Evolutionary conservation across 2,329 filamentous ascomycete genomes (phyloP), one percentile per base, ranked within the genome.

Genomic region (Fusarium oligoseptatum): DNA sequence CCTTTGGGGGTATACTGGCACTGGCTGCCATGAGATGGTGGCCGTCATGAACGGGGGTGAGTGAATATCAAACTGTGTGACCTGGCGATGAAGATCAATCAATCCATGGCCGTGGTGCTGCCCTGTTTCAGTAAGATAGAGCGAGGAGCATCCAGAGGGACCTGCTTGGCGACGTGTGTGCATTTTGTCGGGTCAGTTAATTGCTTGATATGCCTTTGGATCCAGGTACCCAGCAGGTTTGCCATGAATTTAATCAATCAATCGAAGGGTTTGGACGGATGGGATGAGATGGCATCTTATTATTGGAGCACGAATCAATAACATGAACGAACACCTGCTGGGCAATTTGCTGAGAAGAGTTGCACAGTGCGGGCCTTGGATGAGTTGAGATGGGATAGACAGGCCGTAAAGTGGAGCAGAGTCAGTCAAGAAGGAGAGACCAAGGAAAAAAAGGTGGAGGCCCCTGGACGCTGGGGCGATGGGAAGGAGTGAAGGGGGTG

Each of bases 81-180:
- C 69, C n/a, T 60, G 22, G 45, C 39, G 48, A 70, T 73, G 72
- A 73, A 74, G 72, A 73, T 74, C 72, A 71, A 73, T 74, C 45
- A 37, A 74, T 75, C 69, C 65, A 73, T 68, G 61, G 63, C 41
- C 34, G 36, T 63, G 68, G 50, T 70, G 72, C 55, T 75, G 58
- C 57, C 48, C 48, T 73, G 72, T 74, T 75, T 75, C 69, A 74
- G 69, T 69, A 70, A 73, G 65, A 75, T 61, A 63, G 62, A 60
- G 37, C 34, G 67, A 76, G 60, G 66, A 68, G 74, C 52, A 32
- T 39, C 55, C 63, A 29, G 50, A 24, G 64, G 60, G 20, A 45
- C 37, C 41, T 61, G 56, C 34, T 63, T 32, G 15, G 41, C 69
- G 32, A 34, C 37, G 32, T 20, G 34, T 55, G 24, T 17, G 36